phyloP scores from a whole-genome alignment of 169 alveolate genomes.

The Eimeria brunetti region DNA sequence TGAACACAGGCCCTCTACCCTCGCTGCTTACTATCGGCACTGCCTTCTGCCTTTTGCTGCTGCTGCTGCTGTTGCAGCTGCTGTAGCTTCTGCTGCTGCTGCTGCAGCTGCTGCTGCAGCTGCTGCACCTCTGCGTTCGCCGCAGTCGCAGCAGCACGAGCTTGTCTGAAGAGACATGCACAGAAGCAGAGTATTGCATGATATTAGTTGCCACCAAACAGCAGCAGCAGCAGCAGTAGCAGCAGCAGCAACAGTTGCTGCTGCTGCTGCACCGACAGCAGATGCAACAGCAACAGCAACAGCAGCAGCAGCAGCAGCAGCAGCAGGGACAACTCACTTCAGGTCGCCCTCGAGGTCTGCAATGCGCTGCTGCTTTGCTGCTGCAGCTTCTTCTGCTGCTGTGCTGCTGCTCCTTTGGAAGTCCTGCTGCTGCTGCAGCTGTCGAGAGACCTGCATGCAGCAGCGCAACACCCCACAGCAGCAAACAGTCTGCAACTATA shows the following conservation, averaged over 20 bases:
- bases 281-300: conserved; percentile 21
- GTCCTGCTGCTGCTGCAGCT: conserved; percentile 47
- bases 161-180: background rate
- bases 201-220: too few species aligned
- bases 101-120: conserved; percentile 23
- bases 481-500: background rate
- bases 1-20: background rate
- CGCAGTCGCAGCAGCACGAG: background rate
- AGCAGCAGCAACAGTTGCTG: background rate
- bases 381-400: conserved; percentile 28
- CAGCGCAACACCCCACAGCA: background rate
- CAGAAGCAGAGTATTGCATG: background rate
- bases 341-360: conserved; percentile 28
- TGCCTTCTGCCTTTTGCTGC: conserved; percentile 10
- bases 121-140: conserved; percentile 11
- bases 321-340: background rate
- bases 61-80: conserved; percentile 9
- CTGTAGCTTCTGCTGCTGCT: background rate
- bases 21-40: background rate
- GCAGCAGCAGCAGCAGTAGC: background rate
- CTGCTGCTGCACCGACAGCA: conserved; percentile 34
- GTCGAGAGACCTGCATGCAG: conserved; percentile 18
- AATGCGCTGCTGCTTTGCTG: conserved; percentile 13
- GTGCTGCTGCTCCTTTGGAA: conserved; percentile 40
- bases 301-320: conserved; percentile 25